Evolutionary conservation across 2,329 filamentous ascomycete species (phyloP).

Genomic region (Cryphonectria japonica): DNA sequence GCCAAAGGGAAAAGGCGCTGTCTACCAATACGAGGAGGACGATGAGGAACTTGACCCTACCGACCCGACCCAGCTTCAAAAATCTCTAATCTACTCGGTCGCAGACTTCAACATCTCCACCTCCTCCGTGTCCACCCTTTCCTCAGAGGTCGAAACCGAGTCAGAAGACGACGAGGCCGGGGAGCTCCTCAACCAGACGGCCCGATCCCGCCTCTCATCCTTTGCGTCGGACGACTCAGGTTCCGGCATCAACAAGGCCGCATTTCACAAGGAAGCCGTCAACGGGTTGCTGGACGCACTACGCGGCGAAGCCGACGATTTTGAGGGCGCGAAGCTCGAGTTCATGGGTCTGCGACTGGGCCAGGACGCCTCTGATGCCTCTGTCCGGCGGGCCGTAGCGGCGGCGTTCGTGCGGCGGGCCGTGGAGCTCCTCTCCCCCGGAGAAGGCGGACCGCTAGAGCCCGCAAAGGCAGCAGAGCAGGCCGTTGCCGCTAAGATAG

Average conservation of each 20-base stretch:
- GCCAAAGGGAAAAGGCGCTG: constrained; percentile 52
- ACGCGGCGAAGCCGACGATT: constrained; percentile 73
- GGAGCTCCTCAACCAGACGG: constrained; percentile 32
- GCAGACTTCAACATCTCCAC: constrained; percentile 56
- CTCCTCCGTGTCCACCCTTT: constrained; percentile 61
- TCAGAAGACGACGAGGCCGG: constrained; percentile 60
- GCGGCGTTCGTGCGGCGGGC: constrained; percentile 84
- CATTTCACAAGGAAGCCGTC: constrained; percentile 88
- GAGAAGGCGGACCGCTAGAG: constrained; percentile 54
- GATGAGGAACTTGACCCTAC: constrained; percentile 47
- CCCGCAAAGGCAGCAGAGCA: constrained; percentile 67
- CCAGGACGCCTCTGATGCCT: constrained; percentile 85
- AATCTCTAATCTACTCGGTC: constrained; percentile 58
- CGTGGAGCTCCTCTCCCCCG: constrained; percentile 62
- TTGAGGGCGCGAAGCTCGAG: constrained; percentile 82
- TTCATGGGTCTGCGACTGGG: constrained; percentile 91
- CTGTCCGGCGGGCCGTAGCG: constrained; percentile 85
- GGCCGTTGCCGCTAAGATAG: constrained; percentile 58
- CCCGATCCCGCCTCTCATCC: constrained; percentile 67
- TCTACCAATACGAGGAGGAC: constrained; percentile 51
- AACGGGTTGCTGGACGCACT: constrained; percentile 85
- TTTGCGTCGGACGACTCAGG: constrained; percentile 73
- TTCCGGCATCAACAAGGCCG: constrained; percentile 44
- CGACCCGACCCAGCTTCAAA: constrained; percentile 57
- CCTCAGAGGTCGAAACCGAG: constrained; percentile 65